Conservation (phyloP, 306 rosid genomes). For the Cucurbita ficifolia region DNA sequence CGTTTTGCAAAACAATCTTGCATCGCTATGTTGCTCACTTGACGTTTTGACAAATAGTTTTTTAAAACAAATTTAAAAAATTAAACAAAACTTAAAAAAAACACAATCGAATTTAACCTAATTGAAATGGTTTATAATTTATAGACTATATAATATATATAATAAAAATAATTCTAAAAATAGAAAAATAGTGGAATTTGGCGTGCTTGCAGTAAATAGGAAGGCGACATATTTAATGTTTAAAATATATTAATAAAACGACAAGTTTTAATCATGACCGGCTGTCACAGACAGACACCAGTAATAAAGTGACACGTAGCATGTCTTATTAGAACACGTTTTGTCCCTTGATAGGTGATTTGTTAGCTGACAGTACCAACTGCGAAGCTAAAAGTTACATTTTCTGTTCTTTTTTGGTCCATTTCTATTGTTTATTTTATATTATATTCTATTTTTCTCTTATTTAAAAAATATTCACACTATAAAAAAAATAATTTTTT, state of each 20-base stretch:
- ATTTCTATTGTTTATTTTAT: neutral
- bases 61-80: too few species aligned
- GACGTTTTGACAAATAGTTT: too few species aligned
- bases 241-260: neutral
- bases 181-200: neutral
- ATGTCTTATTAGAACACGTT: neutral
- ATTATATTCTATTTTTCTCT: too few species aligned
- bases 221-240: neutral
- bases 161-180: neutral
- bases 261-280: neutral
- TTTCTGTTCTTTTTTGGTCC: neutral
- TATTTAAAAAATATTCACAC: too few species aligned
- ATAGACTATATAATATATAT: too few species aligned
- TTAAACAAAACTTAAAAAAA: too few species aligned
- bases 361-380: neutral
- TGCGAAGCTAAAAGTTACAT: neutral
- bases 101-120: too few species aligned
- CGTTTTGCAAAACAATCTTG: too few species aligned
- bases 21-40: too few species aligned
- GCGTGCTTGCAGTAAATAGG: neutral
- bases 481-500: too few species aligned
- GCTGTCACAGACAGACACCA: neutral
- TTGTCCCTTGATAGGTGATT: neutral
- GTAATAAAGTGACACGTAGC: neutral
- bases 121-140: too few species aligned